Base-by-base conservation (phyloP, 805 yeast species). In the Ogataea haglerorum region DNA sequence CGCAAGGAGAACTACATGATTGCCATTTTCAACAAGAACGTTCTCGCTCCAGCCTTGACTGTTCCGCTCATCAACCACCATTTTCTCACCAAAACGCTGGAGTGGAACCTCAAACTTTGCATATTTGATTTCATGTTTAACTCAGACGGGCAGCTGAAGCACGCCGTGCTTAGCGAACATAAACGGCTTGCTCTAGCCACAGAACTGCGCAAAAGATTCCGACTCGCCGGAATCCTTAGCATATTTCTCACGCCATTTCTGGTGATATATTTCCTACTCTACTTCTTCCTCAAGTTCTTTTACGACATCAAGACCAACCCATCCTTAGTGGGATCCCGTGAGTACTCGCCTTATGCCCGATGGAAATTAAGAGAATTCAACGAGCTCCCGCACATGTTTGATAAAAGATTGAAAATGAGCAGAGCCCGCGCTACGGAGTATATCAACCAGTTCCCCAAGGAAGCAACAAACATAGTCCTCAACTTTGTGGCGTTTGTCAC, bases 281-380 rank as follows among this genome's bases (percentile, higher is more conserved):
- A 89, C 42, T 87, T 88, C 61, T 91, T 93, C 56, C 82, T 93
- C 70, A 75, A 88, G 31, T 89, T 93, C 60, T 93, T 93, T 63
- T 90, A 90, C 60, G 98, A 91, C 61, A 89, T 85, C 60, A 85
- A 86, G 57, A 78, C 85, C 30, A 85, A 91, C 40, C 99, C 99
- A 0, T 79, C 89, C 2, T 70, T 88, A 9, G 70, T 93, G 40
- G 83, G 88, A 5, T 72, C 89, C 2, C 69, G 99, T 34, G 95
- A 89, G 52, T 93, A 88, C 57, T 87, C 98, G 0, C 96, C 97
- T 0, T 78, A 77, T 63, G 97, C 98, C 0, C 90, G 85, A 54
- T 93, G 98, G 98, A 87, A 83, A 58, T 75, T 93, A 54, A 70
- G 99, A 42, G 99, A 93, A 55, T 87, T 85, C 58, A 93, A 93